phyloP scores from a whole-genome alignment of 2,329 filamentous ascomycete genomes.

The Dryadomyces quercus-mongolicae region DNA sequence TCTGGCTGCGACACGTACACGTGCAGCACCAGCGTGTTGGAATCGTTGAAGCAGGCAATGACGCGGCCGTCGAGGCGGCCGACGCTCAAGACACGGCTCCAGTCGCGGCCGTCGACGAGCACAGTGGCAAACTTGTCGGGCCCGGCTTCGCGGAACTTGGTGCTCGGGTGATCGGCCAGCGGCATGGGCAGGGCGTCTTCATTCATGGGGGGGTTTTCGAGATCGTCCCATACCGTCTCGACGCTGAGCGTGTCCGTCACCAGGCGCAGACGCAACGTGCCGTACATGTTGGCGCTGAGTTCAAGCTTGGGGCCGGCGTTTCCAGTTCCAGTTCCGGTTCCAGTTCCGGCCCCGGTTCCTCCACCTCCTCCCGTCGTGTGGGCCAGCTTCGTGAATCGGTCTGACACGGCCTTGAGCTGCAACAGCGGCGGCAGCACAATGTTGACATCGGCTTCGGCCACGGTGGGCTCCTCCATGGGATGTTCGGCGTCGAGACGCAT shows the following conservation, averaged over 20 bases:
- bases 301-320: conserved; percentile 54
- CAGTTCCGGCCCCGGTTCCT: neutral
- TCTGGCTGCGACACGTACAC: conserved; percentile 68
- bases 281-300: conserved; percentile 89
- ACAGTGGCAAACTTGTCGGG: conserved; percentile 83
- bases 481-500: conserved; percentile 75
- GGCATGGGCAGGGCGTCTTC: conserved; percentile 60
- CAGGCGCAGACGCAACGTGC: conserved; percentile 67
- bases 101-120: conserved; percentile 84
- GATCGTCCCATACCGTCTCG: conserved; percentile 70
- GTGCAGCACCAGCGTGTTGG: conserved; percentile 70
- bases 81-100: conserved; percentile 88
- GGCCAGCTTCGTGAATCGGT: conserved; percentile 86
- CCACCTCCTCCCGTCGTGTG: conserved; percentile 29
- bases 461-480: conserved; percentile 83
- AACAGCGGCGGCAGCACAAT: conserved; percentile 79
- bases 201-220: conserved; percentile 81
- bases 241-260: conserved; percentile 77
- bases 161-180: conserved; percentile 70
- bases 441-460: conserved; percentile 85
- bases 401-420: conserved; percentile 86
- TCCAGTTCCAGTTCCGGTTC: neutral
- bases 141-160: conserved; percentile 61
- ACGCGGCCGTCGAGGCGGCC: conserved; percentile 80
- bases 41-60: conserved; percentile 80